Evolutionary conservation across 2,329 filamentous ascomycete genomes (phyloP), one percentile per base, ranked within the genome.

Genomic region (Cryphonectria carpinicola): DNA sequence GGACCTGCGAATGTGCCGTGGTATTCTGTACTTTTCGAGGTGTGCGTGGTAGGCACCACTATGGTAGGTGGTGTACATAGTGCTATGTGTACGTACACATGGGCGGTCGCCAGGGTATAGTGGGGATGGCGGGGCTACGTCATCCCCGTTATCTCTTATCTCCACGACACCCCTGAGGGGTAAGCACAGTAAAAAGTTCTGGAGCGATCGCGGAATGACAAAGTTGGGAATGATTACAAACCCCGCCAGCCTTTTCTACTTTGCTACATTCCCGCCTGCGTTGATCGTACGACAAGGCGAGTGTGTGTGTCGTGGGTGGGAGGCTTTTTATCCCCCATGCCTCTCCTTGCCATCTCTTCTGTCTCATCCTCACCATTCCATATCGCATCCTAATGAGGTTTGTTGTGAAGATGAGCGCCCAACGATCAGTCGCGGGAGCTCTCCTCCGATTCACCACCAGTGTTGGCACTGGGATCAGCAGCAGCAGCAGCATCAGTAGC

Each of bases 361-460:
- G 3, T 13, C n/a, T 13, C n/a, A 14, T 25, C 61, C n/a, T 25
- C 13, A 19, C 4, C n/a, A 2, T 46, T 46, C 1, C 7, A 8
- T 25, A 22, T 43, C 11, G 37, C 19, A 35, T 39, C 1, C 60
- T 6, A 11, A 62, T 14, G 41, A 41, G 5, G n/a, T 4, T 22
- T 22, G n/a, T 2, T 11, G 25, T 17, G 37, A 64, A 62, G 35
- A 65, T 65, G 63, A 17, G 43, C 65, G 69, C 68, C 22, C 74
- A 73, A 49, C 70, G 67, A 67, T 52, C 73, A 8, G 58, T 72
- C 60, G 68, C 71, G 43, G 70, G 66, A 67, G 72, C 74, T 63
- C 46, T 76, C 41, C 73, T 74, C 68, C 72, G 72, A 54, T 69
- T 70, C 25, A 65, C 25, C 54, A 58, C 25, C 54, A 58, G 25